Evolutionary conservation across 768 basidiomycete species (phyloP), one percentile per base, ranked within the genome.

Genomic region (Phanerochaete sordida): DNA sequence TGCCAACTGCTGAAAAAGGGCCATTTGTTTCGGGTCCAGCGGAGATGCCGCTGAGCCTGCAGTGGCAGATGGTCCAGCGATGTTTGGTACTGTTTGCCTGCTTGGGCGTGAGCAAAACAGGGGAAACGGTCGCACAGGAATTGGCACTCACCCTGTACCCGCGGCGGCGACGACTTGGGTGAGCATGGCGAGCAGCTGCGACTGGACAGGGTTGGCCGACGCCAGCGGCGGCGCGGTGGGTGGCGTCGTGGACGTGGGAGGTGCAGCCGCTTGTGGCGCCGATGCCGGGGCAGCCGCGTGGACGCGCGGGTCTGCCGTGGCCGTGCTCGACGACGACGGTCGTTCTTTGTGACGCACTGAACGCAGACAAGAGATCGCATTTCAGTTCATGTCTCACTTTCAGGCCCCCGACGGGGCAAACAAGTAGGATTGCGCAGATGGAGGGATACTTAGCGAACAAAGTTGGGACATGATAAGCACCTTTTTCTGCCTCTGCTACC

Each of bases 401-500:
- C 73, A 73, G 70, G 74, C 70, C 70, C 66, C 61, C 73, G 72
- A 73, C 68, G 71, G 76, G 78, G 78, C 81, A 72, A 72, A 77
- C 73, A 74, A 78, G 76, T 87, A 80, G 77, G 75, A 83, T 89
- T 91, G 84, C 83, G 83, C 78, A 76, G 76, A 73, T 74, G 75
- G 77, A 78, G 78, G 77, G 75, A 79, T 90, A 91, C 90, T 91
- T 88, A 88, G 87, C 90, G 86, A 86, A 86, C 81, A 85, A 76
- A 79, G 73, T 72, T 73, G 72, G 75, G 76, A 77, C 77, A 74
- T 76, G 80, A 86, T 91, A 93, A 83, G 90, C 90, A 94, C 91
- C 92, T 93, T 93, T 86, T 79, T 80, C 67, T 70, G 74, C 77
- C 70, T 79, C 84, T 75, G 82, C 83, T 74, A 91, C 73, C 73